Evolutionary conservation across 164 flowering plant species (phyloP).

Genomic region (Vitis riparia): DNA sequence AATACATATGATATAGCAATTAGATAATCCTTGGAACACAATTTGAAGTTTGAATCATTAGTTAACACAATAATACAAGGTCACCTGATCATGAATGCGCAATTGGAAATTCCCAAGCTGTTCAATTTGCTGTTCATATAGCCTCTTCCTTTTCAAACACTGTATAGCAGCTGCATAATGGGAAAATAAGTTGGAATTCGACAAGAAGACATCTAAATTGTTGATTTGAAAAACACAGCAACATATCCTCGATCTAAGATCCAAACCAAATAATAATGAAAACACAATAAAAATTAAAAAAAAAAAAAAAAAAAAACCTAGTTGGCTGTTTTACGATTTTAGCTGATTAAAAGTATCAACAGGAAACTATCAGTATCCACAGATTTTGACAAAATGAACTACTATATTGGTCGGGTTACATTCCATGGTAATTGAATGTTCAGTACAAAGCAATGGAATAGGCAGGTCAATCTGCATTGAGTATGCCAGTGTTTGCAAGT

Average conservation of each 20-base stretch:
- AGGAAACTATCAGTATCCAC: too few species aligned
- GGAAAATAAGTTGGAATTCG: background rate
- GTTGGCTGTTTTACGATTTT: too few species aligned
- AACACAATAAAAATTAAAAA: too few species aligned
- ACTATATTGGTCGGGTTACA: too few species aligned
- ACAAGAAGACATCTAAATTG: background rate
- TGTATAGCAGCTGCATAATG: slow-evolving; percentile 63
- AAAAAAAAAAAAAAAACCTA: too few species aligned
- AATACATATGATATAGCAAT: slow-evolving; percentile 2
- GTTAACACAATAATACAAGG: background rate
- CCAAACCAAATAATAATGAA: too few species aligned
- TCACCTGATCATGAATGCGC: slow-evolving; percentile 77
- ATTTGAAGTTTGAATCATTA: background rate
- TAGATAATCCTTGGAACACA: background rate
- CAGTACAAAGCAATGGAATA: too few species aligned
- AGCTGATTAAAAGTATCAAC: too few species aligned
- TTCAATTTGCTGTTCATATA: slow-evolving; percentile 70
- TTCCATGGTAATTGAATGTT: too few species aligned
- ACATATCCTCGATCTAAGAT: background rate
- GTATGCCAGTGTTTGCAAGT: too few species aligned
- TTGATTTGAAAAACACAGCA: background rate
- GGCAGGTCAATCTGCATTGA: too few species aligned
- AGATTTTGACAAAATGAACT: too few species aligned
- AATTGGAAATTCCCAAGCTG: slow-evolving; percentile 71
- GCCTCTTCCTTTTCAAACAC: slow-evolving; percentile 72